phyloP scores from a whole-genome alignment of 2,329 filamentous ascomycete genomes.

The Paecilomyces sp. region DNA sequence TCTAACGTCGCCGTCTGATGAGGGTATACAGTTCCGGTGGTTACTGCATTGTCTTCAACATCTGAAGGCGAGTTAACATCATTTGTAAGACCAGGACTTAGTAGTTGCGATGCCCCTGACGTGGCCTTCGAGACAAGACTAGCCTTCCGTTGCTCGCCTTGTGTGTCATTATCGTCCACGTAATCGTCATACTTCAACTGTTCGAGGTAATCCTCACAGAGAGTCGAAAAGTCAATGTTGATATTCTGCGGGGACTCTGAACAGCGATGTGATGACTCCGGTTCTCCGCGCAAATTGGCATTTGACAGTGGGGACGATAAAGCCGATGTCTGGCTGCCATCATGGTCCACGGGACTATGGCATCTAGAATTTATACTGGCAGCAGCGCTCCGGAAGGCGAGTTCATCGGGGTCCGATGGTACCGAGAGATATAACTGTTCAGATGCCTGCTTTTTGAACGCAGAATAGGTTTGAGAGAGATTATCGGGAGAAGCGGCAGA shows the following conservation, averaged over 20 bases:
- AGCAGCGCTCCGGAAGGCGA: constrained; percentile 23
- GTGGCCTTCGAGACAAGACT: constrained; percentile 8
- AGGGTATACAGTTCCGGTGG: neutral
- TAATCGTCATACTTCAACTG: neutral
- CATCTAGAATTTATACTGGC: constrained; percentile 23
- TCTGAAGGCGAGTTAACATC: constrained; percentile 22
- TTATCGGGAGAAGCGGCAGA: constrained; percentile 14
- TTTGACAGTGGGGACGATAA: neutral
- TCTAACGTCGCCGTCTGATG: neutral
- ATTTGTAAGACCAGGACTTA: constrained; percentile 24
- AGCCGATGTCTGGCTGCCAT: constrained; percentile 6
- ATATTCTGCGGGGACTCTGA: neutral
- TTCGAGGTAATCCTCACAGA: neutral
- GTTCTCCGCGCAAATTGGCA: neutral
- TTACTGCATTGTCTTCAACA: constrained; percentile 3
- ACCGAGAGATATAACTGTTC: constrained; percentile 34
- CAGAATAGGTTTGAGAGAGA: constrained; percentile 17
- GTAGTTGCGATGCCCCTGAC: constrained; percentile 20
- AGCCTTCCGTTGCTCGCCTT: constrained; percentile 2
- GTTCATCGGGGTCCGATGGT: constrained; percentile 31
- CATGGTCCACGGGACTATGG: constrained; percentile 14
- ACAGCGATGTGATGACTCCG: neutral
- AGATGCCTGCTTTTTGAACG: constrained; percentile 23
- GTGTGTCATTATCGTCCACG: neutral
- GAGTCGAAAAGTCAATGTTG: neutral